phyloP scores from a whole-genome alignment of 2,329 filamentous ascomycete genomes.

The Fusarium annulatum region DNA sequence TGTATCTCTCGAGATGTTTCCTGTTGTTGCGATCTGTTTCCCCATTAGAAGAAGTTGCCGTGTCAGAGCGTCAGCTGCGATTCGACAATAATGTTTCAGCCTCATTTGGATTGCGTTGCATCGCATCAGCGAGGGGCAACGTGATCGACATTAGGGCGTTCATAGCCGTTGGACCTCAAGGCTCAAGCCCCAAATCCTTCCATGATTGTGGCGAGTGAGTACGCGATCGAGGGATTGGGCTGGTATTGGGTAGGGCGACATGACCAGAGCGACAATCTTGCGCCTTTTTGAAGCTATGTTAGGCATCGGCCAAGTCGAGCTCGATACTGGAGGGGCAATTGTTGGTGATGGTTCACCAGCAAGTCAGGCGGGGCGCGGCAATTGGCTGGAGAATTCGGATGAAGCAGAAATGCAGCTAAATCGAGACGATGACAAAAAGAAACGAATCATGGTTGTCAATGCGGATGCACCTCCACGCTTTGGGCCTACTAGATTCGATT shows the following conservation, averaged over 20 bases:
- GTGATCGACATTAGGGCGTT: slow-evolving; percentile 38
- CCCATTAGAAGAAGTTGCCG: slow-evolving; percentile 3
- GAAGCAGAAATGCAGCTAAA: slow-evolving; percentile 8
- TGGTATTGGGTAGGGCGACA: slow-evolving; percentile 35
- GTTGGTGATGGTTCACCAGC: slow-evolving; percentile 4
- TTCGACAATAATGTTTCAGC: slow-evolving; percentile 36
- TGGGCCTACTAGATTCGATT: slow-evolving; percentile 2
- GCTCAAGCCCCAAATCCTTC: slow-evolving; percentile 14
- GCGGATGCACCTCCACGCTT: neutral
- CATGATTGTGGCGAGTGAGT: slow-evolving; percentile 28
- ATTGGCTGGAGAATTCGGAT: slow-evolving; percentile 2
- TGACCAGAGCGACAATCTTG: neutral
- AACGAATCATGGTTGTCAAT: neutral
- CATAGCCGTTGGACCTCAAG: slow-evolving; percentile 22
- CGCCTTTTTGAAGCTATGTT: neutral
- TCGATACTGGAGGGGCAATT: neutral
- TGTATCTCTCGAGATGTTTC: slow-evolving; percentile 3
- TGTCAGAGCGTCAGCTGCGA: slow-evolving; percentile 16
- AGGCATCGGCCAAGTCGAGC: slow-evolving; percentile 9
- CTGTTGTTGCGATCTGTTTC: slow-evolving; percentile 16
- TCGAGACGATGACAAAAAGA: slow-evolving; percentile 20
- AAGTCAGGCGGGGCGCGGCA: slow-evolving; percentile 1
- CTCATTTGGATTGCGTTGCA: slow-evolving; percentile 39
- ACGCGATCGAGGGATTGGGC: slow-evolving; percentile 18
- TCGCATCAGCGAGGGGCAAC: slow-evolving; percentile 40